phyloP scores from a whole-genome alignment of 2,329 filamentous ascomycete species.

The Paecilomyces fulvus region DNA sequence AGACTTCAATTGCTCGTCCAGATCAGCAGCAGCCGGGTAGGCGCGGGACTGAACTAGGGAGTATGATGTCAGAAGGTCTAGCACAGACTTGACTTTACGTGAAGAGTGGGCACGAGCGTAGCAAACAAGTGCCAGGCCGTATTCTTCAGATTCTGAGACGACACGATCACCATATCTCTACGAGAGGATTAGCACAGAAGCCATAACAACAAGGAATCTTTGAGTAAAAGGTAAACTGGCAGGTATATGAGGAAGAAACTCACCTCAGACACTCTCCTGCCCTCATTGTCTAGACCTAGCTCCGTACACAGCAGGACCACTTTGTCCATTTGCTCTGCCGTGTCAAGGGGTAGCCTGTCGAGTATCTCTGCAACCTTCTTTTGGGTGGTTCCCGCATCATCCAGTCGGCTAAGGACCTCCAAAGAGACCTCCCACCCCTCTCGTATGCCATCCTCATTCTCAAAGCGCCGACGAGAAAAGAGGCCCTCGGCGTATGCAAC shows the following conservation, averaged over 20 bases:
- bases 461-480: slow-evolving; percentile 26
- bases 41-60: slow-evolving; percentile 77
- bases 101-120: slow-evolving; percentile 76
- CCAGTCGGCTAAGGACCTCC: slow-evolving; percentile 70
- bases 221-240: neutral
- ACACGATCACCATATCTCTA: slow-evolving; percentile 78
- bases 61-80: slow-evolving; percentile 79
- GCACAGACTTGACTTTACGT: slow-evolving; percentile 71
- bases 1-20: slow-evolving; percentile 63
- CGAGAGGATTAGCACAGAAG: slow-evolving; percentile 10
- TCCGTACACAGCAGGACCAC: slow-evolving; percentile 70
- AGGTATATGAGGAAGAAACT: slow-evolving; percentile 21
- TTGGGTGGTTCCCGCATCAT: slow-evolving; percentile 62
- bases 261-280: slow-evolving; percentile 75
- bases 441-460: slow-evolving; percentile 31
- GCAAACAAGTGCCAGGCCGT: slow-evolving; percentile 81
- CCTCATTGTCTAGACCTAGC: slow-evolving; percentile 69
- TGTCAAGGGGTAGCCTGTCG: slow-evolving; percentile 62
- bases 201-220: neutral
- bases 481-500: slow-evolving; percentile 65
- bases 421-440: slow-evolving; percentile 90
- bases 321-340: slow-evolving; percentile 66
- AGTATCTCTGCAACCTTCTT: slow-evolving; percentile 67
- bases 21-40: slow-evolving; percentile 61
- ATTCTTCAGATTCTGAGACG: slow-evolving; percentile 62